phyloP scores from a whole-genome alignment of 2,329 filamentous ascomycete species.

The Talaromyces sp. region DNA sequence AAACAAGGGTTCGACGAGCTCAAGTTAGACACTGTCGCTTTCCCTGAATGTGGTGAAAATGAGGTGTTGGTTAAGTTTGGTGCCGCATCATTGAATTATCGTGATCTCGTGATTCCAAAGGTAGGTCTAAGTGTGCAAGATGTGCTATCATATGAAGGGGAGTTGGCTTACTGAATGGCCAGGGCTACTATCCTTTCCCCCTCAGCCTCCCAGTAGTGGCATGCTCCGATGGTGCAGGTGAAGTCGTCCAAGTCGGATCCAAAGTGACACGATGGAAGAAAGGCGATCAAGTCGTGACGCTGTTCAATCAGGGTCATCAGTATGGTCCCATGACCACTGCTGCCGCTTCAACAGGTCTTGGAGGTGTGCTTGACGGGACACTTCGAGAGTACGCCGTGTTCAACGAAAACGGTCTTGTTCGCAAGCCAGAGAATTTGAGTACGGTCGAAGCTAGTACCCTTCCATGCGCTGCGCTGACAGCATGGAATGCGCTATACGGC shows the following conservation, averaged over 20 bases:
- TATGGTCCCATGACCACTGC: conserved; percentile 47
- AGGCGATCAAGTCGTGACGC: conserved; percentile 58
- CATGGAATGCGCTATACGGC: conserved; percentile 66
- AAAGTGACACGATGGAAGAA: conserved; percentile 57
- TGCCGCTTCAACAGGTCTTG: conserved; percentile 58
- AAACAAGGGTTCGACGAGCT: conserved; percentile 61
- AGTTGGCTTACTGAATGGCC: conserved; percentile 37
- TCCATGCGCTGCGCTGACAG: conserved; percentile 61
- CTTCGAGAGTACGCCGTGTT: conserved; percentile 68
- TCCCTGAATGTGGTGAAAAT: conserved; percentile 65
- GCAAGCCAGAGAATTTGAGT: conserved; percentile 57
- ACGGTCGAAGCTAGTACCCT: conserved; percentile 58
- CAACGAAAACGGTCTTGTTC: conserved; percentile 66
- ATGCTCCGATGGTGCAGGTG: conserved; percentile 45
- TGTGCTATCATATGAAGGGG: not conserved
- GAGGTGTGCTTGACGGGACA: conserved; percentile 66
- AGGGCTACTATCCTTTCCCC: conserved; percentile 33
- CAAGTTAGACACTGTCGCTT: conserved; percentile 50
- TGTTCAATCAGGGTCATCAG: conserved; percentile 60
- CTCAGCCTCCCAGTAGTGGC: conserved; percentile 33
- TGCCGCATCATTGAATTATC: conserved; percentile 52
- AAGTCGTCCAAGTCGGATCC: conserved; percentile 53
- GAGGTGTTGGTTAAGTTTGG: conserved; percentile 68
- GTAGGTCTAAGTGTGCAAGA: conserved; percentile 32
- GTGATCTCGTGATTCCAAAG: conserved; percentile 50